These are phyloP conservation scores for Penicillium sp. DNA, from an alignment of 2,329 filamentous ascomycete species.

Conservation along the genomic window DNA sequence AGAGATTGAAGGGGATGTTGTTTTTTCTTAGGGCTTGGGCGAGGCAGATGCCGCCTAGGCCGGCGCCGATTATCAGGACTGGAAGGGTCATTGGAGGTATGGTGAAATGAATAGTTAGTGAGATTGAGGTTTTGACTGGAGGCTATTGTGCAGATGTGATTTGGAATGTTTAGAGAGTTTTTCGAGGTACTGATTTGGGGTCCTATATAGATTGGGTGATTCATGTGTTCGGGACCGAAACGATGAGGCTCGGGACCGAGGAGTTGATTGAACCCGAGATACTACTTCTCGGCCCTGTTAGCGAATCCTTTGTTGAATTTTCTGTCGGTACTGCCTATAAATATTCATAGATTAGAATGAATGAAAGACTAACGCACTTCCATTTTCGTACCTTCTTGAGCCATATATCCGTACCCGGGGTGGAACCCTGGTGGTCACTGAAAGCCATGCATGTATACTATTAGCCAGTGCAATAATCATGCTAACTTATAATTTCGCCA, in stretches of 20 bases:
- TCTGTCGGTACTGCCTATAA: no score
- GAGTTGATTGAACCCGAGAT: neutral
- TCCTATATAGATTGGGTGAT: neutral
- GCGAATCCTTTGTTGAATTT: no score
- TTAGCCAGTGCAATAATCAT: no score
- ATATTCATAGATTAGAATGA: no score
- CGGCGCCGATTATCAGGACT: slow-evolving; percentile 40
- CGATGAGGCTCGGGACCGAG: slow-evolving; percentile 19
- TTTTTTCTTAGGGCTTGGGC: slow-evolving; percentile 38
- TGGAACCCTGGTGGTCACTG: no score
- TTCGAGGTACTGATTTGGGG: neutral
- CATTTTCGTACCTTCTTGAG: no score
- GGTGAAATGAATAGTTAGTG: no score
- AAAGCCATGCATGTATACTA: no score
- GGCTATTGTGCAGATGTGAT: neutral
- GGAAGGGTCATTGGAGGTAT: slow-evolving; percentile 7
- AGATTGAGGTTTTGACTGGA: neutral
- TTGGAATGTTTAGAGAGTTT: neutral
- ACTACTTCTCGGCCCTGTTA: neutral
- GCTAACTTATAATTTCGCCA: no score
- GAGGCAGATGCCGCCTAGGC: slow-evolving; percentile 37
- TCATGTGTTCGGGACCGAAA: slow-evolving; percentile 3
- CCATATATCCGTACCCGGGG: no score
- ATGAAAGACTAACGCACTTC: rapidly evolving
- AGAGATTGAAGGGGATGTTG: slow-evolving; percentile 38